Evolutionary conservation across 2,329 filamentous ascomycete genomes (phyloP), one percentile per base, ranked within the genome.

Genomic region (Diplodia mutila): DNA sequence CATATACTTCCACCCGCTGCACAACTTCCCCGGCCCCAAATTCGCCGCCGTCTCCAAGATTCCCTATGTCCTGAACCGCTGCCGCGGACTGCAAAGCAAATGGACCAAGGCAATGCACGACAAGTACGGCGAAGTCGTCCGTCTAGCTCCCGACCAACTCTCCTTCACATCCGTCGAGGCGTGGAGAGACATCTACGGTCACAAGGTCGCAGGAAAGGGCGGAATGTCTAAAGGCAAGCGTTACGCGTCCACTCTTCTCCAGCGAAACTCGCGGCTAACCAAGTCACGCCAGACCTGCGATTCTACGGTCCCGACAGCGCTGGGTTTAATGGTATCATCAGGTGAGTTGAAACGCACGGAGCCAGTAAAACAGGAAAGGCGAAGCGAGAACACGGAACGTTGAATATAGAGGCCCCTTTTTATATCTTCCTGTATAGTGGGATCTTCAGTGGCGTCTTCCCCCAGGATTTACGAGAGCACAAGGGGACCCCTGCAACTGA

Each of bases 131-230:
- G n/a, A 42, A 1, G 67, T 69, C 7, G 69, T 70, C 18, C 67
- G 69, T 4, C 23, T 70, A 14, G 39, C 55, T 2, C 67, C 67
- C 16, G 52, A 57, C 34, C 65, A 67, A 32, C 37, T 70, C 18
- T 67, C 69, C 16, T 69, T 67, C 51, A 66, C 32, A 16, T 42
- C 57, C 4, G 23, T 59, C 37, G 57, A 69, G 9, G 67, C 69
- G 4, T 70, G 69, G 69, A 64, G 51, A 18, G 69, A 70, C 21
- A 70, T 69, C 51, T 69, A 70, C 42, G 69, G 68, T 23, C 66
- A 72, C 61, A 65, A 67, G 16, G 34, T 46, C 32, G 70, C 65
- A 32, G 54, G 46, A 9, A 52, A 21, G 25, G 65, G 65, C 32
- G 55, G 65, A 21, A 48, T 67, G 54, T 23, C 46, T 12, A 67